Evolutionary conservation across 2,329 filamentous ascomycete species (phyloP).

Genomic region (Calycina marina): DNA sequence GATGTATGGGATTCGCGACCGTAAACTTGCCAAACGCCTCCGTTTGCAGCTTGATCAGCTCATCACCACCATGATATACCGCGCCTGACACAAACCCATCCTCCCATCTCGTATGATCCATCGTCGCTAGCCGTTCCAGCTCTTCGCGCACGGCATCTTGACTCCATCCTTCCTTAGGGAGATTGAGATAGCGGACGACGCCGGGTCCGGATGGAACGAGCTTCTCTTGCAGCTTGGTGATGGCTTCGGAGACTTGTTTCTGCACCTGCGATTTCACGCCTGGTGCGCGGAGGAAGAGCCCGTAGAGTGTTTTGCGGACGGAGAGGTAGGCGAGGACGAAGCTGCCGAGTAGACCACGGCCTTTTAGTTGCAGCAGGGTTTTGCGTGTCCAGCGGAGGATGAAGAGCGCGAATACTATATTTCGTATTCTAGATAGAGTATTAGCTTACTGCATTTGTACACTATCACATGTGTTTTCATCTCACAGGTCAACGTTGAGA

Average conservation of each 20-base stretch:
- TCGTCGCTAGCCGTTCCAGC: constrained; percentile 60
- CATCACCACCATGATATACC: constrained; percentile 86
- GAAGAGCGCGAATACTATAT: constrained; percentile 81
- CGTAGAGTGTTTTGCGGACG: constrained; percentile 61
- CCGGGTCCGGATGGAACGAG: constrained; percentile 61
- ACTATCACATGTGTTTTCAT: too few relatives aligned
- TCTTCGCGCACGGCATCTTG: constrained; percentile 67
- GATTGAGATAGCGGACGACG: constrained; percentile 54
- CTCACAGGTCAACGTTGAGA: constrained; percentile 56
- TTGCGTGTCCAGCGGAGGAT: constrained; percentile 70
- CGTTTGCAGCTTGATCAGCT: constrained; percentile 69
- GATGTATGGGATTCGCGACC: constrained; percentile 91
- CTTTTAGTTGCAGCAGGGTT: constrained; percentile 70
- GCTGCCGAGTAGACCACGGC: constrained; percentile 74
- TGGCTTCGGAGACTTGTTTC: constrained; percentile 66
- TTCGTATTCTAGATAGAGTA: constrained; percentile 56
- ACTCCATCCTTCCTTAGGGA: constrained; percentile 75
- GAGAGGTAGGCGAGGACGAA: constrained; percentile 59
- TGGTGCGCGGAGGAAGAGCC: constrained; percentile 71
- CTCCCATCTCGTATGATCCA: constrained; percentile 96
- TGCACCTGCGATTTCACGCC: constrained; percentile 78
- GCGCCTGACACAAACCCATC: constrained; percentile 89
- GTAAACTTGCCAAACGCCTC: constrained; percentile 91
- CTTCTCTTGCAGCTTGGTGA: constrained; percentile 70
- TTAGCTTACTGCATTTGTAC: constrained; percentile 2